These are phyloP conservation scores for Plenodomus lindquistii DNA, from an alignment of 2,329 filamentous ascomycete species.

Conservation along the genomic window DNA sequence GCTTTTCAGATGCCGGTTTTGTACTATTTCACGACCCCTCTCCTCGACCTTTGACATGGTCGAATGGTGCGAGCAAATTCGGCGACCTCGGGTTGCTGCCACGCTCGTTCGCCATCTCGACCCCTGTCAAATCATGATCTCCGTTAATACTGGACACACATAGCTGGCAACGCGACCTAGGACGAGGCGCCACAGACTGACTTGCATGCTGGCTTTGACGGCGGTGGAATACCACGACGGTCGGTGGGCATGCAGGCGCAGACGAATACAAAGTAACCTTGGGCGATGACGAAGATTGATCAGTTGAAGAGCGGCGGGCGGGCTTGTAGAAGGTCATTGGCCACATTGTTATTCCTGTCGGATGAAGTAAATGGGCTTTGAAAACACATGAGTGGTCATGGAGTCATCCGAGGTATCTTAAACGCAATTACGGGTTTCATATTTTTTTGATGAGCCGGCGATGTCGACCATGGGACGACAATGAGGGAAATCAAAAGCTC, in stretches of 20 bases:
- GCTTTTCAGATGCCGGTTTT: slow-evolving; percentile 18
- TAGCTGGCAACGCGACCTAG: slow-evolving; percentile 21
- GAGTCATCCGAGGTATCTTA: slow-evolving; percentile 12
- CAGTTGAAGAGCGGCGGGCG: slow-evolving; percentile 18
- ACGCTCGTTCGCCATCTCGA: slow-evolving; percentile 3
- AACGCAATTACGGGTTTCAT: background rate
- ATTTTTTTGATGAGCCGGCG: slow-evolving; percentile 25
- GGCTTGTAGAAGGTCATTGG: slow-evolving; percentile 20
- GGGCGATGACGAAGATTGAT: slow-evolving; percentile 34
- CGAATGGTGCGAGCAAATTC: slow-evolving; percentile 5
- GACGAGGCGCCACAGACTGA: slow-evolving; percentile 15
- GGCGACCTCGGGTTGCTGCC: slow-evolving; percentile 2
- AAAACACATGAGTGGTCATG: slow-evolving; percentile 13
- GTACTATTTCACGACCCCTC: slow-evolving; percentile 38
- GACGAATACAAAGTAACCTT: slow-evolving; percentile 30
- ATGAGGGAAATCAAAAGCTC: slow-evolving; percentile 47
- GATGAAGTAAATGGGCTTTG: slow-evolving; percentile 18
- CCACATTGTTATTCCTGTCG: slow-evolving; percentile 29
- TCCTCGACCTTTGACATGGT: slow-evolving; percentile 30
- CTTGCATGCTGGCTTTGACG: slow-evolving; percentile 10
- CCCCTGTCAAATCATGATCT: slow-evolving; percentile 6
- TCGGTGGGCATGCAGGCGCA: slow-evolving; percentile 35
- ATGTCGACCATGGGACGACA: slow-evolving; percentile 35
- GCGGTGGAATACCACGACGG: slow-evolving; percentile 19
- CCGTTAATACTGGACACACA: slow-evolving; percentile 13